Evolutionary conservation across 345 rosid genomes (phyloP).

Genomic region (Populus deltoides): DNA sequence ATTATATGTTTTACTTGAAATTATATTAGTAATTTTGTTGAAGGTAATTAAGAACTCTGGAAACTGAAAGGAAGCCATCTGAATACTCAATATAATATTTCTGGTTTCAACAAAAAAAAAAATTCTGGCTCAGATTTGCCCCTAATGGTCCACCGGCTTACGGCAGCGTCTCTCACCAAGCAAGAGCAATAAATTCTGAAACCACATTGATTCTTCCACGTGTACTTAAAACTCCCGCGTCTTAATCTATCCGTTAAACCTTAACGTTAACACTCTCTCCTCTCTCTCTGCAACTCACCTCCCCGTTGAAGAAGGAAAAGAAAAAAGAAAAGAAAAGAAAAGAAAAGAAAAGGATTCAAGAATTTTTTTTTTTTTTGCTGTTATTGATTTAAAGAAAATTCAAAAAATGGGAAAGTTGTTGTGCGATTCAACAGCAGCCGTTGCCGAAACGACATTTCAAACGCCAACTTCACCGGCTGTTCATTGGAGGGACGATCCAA

Average conservation of each 20-base stretch:
- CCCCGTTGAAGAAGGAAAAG: slow-evolving; percentile 22
- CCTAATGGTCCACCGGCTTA: slow-evolving; percentile 25
- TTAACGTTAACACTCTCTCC: slow-evolving; percentile 16
- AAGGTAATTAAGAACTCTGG: neutral
- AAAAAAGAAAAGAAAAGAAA: neutral
- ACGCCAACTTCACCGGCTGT: slow-evolving; percentile 56
- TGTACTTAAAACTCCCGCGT: slow-evolving; percentile 45
- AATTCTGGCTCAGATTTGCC: slow-evolving; percentile 1
- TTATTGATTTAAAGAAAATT: neutral
- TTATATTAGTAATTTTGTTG: too few species aligned
- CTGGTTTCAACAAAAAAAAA: neutral
- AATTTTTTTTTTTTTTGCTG: neutral
- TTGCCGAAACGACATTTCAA: slow-evolving; percentile 56
- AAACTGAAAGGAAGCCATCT: neutral
- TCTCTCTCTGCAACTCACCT: slow-evolving; percentile 13
- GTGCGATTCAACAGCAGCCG: slow-evolving; percentile 71
- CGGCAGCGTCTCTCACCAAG: slow-evolving; percentile 19
- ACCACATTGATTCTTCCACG: slow-evolving; percentile 39
- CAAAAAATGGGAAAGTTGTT: slow-evolving; percentile 72
- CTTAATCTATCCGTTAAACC: slow-evolving; percentile 65
- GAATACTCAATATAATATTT: neutral
- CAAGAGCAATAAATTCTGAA: slow-evolving; percentile 1
- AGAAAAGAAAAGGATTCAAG: neutral
- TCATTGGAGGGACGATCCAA: slow-evolving; percentile 56
- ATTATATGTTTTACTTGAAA: too few species aligned